Percentiles rank a stretch among this genome's conserved stretches.
Evolutionary conservation across 805 yeast species (phyloP).

Genomic region (Starmera pachycereana): DNA sequence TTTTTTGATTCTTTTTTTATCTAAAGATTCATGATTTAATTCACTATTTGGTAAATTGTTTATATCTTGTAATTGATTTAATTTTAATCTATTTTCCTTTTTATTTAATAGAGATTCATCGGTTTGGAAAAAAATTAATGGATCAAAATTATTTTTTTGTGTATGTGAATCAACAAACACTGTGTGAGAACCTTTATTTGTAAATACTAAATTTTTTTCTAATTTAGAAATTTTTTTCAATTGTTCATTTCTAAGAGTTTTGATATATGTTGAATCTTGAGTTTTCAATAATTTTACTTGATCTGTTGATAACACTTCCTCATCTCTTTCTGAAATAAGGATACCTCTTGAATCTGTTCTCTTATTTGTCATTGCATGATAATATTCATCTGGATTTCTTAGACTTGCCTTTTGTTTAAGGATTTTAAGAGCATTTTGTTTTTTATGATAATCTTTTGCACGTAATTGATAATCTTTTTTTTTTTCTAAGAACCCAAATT

Average conservation of each 20-base stretch:
- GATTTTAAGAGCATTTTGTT: conserved; percentile 52
- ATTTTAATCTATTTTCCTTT: conserved; percentile 62
- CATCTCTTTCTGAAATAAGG: conserved; percentile 53
- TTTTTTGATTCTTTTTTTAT: conserved; percentile 49
- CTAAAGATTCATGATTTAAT: conserved; percentile 28
- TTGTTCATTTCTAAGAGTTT: conserved; percentile 68
- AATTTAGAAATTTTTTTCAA: conserved; percentile 47
- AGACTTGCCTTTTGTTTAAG: conserved; percentile 61
- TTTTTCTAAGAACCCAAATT: conserved; percentile 84
- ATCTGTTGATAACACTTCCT: conserved; percentile 50
- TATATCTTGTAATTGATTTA: conserved; percentile 43
- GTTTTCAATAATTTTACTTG: conserved; percentile 80
- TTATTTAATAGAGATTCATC: conserved; percentile 49
- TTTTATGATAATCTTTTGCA: conserved; percentile 54
- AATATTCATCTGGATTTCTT: conserved; percentile 91
- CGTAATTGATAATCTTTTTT: conserved; percentile 74
- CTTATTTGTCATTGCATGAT: conserved; percentile 79
- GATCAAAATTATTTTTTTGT: conserved; percentile 46
- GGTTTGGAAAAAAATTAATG: conserved; percentile 62
- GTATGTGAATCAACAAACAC: conserved; percentile 66
- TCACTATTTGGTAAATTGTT: conserved; percentile 17
- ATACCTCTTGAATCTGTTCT: conserved; percentile 66
- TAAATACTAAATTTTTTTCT: conserved; percentile 34
- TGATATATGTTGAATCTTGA: conserved; percentile 82
- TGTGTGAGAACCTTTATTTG: conserved; percentile 66